Base-by-base conservation (phyloP, 306 rosid species). In the Prunus kanzakura region DNA sequence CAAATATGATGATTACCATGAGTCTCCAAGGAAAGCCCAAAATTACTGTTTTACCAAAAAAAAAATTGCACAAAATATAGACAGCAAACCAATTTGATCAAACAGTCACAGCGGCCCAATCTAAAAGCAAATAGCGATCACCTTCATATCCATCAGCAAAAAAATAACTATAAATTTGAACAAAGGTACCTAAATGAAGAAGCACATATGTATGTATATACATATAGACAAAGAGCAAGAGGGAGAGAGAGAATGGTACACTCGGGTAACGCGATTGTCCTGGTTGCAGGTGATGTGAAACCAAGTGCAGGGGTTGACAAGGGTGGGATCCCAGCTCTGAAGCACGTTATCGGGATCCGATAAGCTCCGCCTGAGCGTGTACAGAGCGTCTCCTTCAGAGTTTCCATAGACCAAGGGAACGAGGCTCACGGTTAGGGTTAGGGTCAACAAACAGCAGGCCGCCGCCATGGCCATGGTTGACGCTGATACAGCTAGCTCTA, bases 311-410 rank as follows among this genome's bases (percentile, higher is more conserved):
- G 98, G 98, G 57, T 92, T 90, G 4, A 94, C 98, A 20, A 94
- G 96, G 12, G 95, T 94, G 32, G 98, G 93, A 88, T 94, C 98
- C 98, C 98, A 94, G 81, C 98, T 94, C 83, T 92, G 96, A 38
- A 94, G 97, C 4, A 92, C 92, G 81, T 90, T 90, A 77, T 86
- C 92, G 0, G 97, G 97, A 87, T 94, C 97, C 43, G 89, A 85
- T 6, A 94, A 81, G 86, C 96, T 92, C 70, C 88, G 85, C 41
- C 93, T 82, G 16, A 94, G 89, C 46, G 95, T 87, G 75, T 85
- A 92, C 11, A 94, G 94, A 15, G 97, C 97, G 76, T 92, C 98
- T 2, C 97, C 97, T 85, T 94, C 98, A 30, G 95, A 87, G 87
- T 94, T 94, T 0, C 85, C 91, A 22, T 1, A 27, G 2, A 76